phyloP scores from a whole-genome alignment of 2,329 filamentous ascomycete genomes.

The Botryotinia convoluta region DNA sequence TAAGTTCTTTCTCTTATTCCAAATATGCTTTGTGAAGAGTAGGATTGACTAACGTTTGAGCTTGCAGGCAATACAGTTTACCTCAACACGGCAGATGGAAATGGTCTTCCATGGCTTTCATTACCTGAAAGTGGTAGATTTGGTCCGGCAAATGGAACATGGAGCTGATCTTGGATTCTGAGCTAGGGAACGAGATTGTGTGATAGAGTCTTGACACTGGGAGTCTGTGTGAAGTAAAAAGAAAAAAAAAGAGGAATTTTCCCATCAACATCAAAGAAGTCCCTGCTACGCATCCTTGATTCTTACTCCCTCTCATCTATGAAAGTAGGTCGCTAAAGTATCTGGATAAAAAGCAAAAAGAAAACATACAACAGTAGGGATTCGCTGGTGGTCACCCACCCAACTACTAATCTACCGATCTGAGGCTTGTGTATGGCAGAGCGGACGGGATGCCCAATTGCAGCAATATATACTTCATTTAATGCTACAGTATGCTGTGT shows the following conservation, averaged over 20 bases:
- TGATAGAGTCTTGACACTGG: not conserved
- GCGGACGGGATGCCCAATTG: slow-evolving; percentile 12
- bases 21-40: slow-evolving; percentile 43
- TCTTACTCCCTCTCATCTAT: no score
- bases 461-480: rapidly evolving
- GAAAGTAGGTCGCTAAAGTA: not conserved
- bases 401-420: slow-evolving; percentile 16
- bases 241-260: not conserved
- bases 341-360: not conserved
- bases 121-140: slow-evolving; percentile 15
- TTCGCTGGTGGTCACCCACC: slow-evolving; percentile 14
- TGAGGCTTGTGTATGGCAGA: slow-evolving; percentile 13
- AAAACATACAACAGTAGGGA: slow-evolving; percentile 3
- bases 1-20: slow-evolving; percentile 45
- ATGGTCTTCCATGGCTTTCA: slow-evolving; percentile 21
- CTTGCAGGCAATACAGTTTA: slow-evolving; percentile 46
- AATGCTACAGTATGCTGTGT: not conserved
- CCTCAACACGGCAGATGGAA: slow-evolving; percentile 30
- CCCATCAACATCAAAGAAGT: not conserved
- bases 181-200: not conserved
- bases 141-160: slow-evolving; percentile 11
- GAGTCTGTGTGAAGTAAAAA: not conserved
- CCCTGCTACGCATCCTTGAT: not conserved
- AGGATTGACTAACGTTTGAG: slow-evolving; percentile 55
- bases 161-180: not conserved